Evolutionary conservation across 345 rosid genomes (phyloP), one percentile per base, ranked within the genome.

Genomic region (Schrenkiella parvula): DNA sequence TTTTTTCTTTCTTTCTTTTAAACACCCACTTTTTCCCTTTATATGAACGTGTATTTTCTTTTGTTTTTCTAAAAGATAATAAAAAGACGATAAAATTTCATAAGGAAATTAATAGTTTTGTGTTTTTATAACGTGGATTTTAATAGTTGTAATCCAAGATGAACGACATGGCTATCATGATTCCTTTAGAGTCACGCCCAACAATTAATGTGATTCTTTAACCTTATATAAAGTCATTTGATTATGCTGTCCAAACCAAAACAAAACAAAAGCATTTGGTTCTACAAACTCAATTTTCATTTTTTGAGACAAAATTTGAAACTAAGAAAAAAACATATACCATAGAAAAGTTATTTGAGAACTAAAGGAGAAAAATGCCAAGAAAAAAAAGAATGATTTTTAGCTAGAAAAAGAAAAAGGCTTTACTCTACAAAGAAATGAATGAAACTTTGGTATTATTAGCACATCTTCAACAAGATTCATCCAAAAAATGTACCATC

Each of bases 11-110:
- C 22, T 21, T 1, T 42, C 25, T 70, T 41, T 58, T 25, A 15
- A 37, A 47, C 50, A 60, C 21, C 50, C 28, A 59, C 74, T 70
- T 70, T 46, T 70, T 1, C 22, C 21, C 58, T 70, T 60, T 60
- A 48, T 48, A 44, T 57, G 44, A 57, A 57, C 52, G 31, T 48
- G 50, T 48, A 29, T 38, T 18, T 37, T 60, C 57, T 29, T 54
- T 70, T 25, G 38, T 23, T 70, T 69, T 58, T 1, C 0, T 0
- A 11, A 46, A 70, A 34, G 48, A 34, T 34, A 12, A 34, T 37
- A 50, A 48, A 70, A 37, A 71, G 59, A 37, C 32, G 10, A 44
- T 1, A 23, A 0, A 13, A 0, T 48, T 50, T 50, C 0, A 46
- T 34, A 6, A 46, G 6, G 32, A 44, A 44, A 43, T 12, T 23